Evolutionary conservation across 768 basidiomycete genomes (phyloP), one percentile per base, ranked within the genome.

Genomic region (Asterophora parasitica): DNA sequence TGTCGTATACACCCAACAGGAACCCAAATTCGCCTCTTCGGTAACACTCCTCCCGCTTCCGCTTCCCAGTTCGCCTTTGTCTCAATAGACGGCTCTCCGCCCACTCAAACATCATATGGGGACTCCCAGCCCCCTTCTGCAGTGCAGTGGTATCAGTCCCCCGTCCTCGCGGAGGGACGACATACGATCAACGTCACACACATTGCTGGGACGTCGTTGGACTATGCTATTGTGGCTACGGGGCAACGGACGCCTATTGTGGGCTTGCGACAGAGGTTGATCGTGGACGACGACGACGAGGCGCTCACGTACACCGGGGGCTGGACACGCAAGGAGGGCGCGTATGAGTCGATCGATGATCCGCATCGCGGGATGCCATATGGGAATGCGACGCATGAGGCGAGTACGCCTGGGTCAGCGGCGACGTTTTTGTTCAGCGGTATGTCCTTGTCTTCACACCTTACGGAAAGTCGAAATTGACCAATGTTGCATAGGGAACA

Each of bases 351-450:
- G 4, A 33, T 36, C 1, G 31, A 46, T 23, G 26, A 49, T 16
- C 58, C 52, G 12, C n/a, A 2, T 15, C 17, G 51, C 13, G 61
- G 63, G 0, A 52, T 55, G 48, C 56, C 63, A 1, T 58, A 59
- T 38, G 56, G 61, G 10, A 63, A 63, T 50, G 54, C 58, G 7
- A 64, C 63, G 2, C 63, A 60, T 32, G 56, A 58, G 30, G 51
- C 59, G 1, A 50, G 38, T 1, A 44, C 30, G n/a, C 36, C 47
- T 12, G 65, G 61, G 2, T 55, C 54, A 12, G 48, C 40, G 10
- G 58, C 63, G 16, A 60, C 60, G 19, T 63, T 63, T 31, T 46
- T n/a, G 4, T 67, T 67, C 49, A 59, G 45, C 44, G 65, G 65
- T 65, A 49, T 13, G 60, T 27, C 30, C 9, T 34, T 12, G 28